Base-by-base conservation (phyloP, 495 filamentous ascomycete genomes). In the Podospora australis region DNA sequence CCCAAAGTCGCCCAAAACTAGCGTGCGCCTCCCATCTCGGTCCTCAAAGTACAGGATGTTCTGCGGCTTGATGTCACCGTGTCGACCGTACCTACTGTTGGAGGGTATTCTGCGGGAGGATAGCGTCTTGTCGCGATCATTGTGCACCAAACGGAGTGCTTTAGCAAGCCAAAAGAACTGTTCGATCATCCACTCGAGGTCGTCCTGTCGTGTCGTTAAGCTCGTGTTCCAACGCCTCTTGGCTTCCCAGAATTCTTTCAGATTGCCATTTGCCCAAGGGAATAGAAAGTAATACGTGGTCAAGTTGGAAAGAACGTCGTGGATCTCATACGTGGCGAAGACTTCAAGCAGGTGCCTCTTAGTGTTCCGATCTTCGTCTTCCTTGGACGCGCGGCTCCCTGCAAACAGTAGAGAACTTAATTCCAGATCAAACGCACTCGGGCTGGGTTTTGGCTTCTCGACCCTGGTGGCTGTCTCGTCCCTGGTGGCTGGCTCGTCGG, bases 41-140 rank as follows among this genome's bases (percentile, higher is more conserved):
- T 40, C 17, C 4, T 25, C 21, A 22, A 42, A 42, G 11, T 23
- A 42, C 13, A 42, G 39, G 2, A 42, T 13, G 9, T 42, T 42
- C 6, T 11, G 8, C n/a, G 39, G 39, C 21, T 42, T 42, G 39
- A 42, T 42, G 11, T 42, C 39, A n/a, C 39, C 39, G 13, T 42
- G 39, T 11, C 39, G 39, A 22, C 39, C 19, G 26, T 24, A 42
- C n/a, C n/a, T n/a, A 23, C 10, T 11, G 36, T 39, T 39, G 36
- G 36, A 39, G 11, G 17, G 14, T 6, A 19, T 39, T 22, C 36
- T 39, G n/a, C 10, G 13, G 4, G 39, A 24, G 9, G 7, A 10
- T 20, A 26, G 2, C 5, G 19, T 23, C 38, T 23, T 7, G 1
- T 21, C 6, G 8, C 39, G 9, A 5, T 42, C 22, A n/a, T 42